Percentiles rank a stretch among this genome's conserved stretches.
phyloP scores from a whole-genome alignment of 805 yeast genomes.

The Kluyveromyces dobzhanskii region DNA sequence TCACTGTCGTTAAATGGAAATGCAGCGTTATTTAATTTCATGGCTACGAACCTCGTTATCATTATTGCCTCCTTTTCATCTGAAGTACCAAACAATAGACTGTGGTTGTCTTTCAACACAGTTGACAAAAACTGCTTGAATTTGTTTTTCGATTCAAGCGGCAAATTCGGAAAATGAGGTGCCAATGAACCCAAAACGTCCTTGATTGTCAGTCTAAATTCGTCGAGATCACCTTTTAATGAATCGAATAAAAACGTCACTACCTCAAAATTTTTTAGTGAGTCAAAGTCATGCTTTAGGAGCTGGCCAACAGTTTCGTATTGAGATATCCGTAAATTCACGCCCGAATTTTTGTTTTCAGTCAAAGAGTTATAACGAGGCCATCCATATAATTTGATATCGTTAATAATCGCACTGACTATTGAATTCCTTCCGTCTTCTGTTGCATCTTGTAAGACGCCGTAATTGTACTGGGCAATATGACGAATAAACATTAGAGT shows the following conservation, averaged over 20 bases:
- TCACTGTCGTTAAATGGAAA: slow-evolving; percentile 60
- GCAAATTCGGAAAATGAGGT: slow-evolving; percentile 36
- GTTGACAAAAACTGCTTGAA: slow-evolving; percentile 34
- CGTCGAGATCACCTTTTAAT: slow-evolving; percentile 52
- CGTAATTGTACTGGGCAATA: slow-evolving; percentile 34
- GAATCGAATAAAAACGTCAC: slow-evolving; percentile 66
- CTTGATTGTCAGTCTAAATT: slow-evolving; percentile 59
- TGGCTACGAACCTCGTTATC: slow-evolving; percentile 52
- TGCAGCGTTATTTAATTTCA: slow-evolving; percentile 55
- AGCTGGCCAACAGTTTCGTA: slow-evolving; percentile 76
- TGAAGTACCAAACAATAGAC: slow-evolving; percentile 11
- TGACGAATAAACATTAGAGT: slow-evolving; percentile 60
- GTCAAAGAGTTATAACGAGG: slow-evolving; percentile 27
- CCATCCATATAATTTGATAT: slow-evolving; percentile 52
- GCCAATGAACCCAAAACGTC: slow-evolving; percentile 58
- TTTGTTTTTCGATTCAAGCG: slow-evolving; percentile 31
- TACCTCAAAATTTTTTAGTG: slow-evolving; percentile 40
- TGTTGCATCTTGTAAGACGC: slow-evolving; percentile 3
- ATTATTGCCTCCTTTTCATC: slow-evolving; percentile 31
- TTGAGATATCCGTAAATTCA: slow-evolving; percentile 44
- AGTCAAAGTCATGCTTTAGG: slow-evolving; percentile 37
- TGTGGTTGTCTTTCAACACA: slow-evolving; percentile 31
- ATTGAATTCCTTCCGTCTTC: slow-evolving; percentile 20
- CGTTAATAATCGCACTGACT: slow-evolving; percentile 46
- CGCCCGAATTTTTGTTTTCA: neutral